Evolutionary conservation across 2,329 filamentous ascomycete genomes (phyloP), one percentile per base, ranked within the genome.

Genomic region (Cercospora brassicicola): DNA sequence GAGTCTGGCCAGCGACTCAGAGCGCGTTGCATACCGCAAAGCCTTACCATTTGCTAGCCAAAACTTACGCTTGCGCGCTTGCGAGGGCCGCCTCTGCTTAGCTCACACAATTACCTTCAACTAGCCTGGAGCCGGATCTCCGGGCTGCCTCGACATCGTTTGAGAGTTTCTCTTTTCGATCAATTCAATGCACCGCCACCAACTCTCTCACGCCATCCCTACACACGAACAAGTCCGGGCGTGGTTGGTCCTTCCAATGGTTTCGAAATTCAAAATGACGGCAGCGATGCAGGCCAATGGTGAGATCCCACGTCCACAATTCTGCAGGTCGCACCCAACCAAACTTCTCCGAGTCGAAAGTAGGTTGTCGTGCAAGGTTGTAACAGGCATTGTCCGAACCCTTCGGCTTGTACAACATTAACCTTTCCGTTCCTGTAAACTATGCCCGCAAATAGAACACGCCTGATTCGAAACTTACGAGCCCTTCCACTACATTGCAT

Each of bases 341-440:
- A 42, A 42, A 42, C 36, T 42, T 42, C 36, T 26, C 45, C 10
- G 18, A 51, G 18, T 23, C 18, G 45, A 20, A 23, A 23, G 48
- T 55, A 26, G 48, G 23, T 55, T 13, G 48, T 55, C 23, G 48
- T 30, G 48, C 48, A 55, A 55, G 23, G 28, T 15, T 28, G 48
- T 55, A 55, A 4, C 48, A 55, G 48, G 48, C 23, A n/a, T 55
- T 28, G 23, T 55, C 23, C 13, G 48, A 30, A 23, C 48, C 48
- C 26, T 55, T 15, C 48, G 23, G 48, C 48, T 55, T n/a, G 48
- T 55, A 55, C 48, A 55, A 55, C 48, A 55, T 55, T 28, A 55
- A 55, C 48, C 48, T 55, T 28, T 55, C 48, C 48, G 48, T 55
- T 55, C 48, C 48, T 55, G 48, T 55, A 55, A 55, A 28, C 48